phyloP scores from a whole-genome alignment of 139 green algal species.

The Chlorella ohadii region DNA sequence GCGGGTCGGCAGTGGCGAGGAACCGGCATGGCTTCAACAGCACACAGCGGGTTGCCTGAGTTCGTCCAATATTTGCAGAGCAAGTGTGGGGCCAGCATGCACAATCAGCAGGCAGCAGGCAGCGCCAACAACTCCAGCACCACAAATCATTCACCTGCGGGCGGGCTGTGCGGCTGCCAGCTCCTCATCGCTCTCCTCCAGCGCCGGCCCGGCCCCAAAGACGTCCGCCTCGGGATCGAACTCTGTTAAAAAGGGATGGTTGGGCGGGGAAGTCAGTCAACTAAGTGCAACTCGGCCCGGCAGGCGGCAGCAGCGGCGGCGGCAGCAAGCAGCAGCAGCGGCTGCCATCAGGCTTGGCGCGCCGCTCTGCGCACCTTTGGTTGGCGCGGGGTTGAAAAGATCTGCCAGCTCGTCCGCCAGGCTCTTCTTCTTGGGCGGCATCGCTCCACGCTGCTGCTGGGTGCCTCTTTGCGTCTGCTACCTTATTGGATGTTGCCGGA shows the following conservation, averaged over 20 bases:
- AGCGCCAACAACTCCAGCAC: background rate
- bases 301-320: background rate
- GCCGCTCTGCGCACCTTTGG: constrained; percentile 16
- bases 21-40: background rate
- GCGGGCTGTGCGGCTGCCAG: background rate
- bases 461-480: too few species aligned
- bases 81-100: too few species aligned
- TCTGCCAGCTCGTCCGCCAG: constrained; percentile 55
- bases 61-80: too few species aligned
- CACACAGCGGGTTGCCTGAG: background rate
- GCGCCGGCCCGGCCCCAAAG: constrained; percentile 24
- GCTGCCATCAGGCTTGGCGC: too few species aligned
- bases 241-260: too few species aligned
- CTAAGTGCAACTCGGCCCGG: background rate
- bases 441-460: background rate
- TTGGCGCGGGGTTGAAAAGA: constrained; percentile 40
- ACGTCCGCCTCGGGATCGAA: constrained; percentile 43
- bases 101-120: too few species aligned
- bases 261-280: too few species aligned
- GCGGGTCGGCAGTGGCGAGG: background rate
- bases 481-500: too few species aligned
- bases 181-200: constrained; percentile 53
- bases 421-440: constrained; percentile 34
- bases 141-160: background rate
- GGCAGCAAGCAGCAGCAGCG: background rate